Conservation (phyloP, 2,329 filamentous ascomycete genomes). For the Fusarium cyanostomum region DNA sequence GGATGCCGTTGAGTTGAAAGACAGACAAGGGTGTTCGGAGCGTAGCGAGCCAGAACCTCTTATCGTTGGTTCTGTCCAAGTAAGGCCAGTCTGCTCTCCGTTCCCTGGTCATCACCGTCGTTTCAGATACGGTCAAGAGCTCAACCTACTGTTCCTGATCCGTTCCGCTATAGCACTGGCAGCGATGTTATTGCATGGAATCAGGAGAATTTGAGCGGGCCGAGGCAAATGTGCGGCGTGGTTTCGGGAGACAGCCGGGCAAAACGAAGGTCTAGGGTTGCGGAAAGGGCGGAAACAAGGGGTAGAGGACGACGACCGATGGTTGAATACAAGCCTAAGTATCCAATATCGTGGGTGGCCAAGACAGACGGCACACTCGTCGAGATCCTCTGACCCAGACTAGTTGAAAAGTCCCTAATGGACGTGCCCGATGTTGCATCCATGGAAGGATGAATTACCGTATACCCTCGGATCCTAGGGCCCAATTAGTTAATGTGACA, state of each 20-base stretch:
- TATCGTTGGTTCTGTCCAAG: background rate
- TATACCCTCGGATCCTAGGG: constrained; percentile 11
- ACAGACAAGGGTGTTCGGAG: constrained; percentile 11
- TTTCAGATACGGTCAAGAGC: background rate
- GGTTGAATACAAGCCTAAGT: background rate
- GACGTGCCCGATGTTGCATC: constrained; percentile 7
- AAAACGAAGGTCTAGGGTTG: background rate
- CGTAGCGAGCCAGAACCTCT: background rate
- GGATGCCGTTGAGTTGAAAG: background rate
- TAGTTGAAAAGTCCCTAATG: constrained; percentile 11
- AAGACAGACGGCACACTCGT: constrained; percentile 2
- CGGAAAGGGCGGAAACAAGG: constrained; percentile 6
- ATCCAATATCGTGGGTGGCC: background rate
- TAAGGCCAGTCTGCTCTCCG: background rate
- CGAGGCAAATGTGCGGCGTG: constrained; percentile 33
- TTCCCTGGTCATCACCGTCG: too few relatives aligned
- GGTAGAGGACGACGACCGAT: constrained; percentile 17
- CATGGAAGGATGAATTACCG: constrained; percentile 17
- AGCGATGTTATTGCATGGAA: background rate
- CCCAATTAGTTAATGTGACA: constrained; percentile 26
- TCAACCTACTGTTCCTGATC: constrained; percentile 4
- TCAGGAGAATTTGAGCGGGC: constrained; percentile 28
- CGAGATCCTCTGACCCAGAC: constrained; percentile 11
- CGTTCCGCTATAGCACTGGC: background rate
- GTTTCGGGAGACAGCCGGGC: constrained; percentile 2